These are phyloP conservation scores for Penicillium angulare DNA, from an alignment of 495 filamentous ascomycete genomes.

Conservation along the genomic window DNA sequence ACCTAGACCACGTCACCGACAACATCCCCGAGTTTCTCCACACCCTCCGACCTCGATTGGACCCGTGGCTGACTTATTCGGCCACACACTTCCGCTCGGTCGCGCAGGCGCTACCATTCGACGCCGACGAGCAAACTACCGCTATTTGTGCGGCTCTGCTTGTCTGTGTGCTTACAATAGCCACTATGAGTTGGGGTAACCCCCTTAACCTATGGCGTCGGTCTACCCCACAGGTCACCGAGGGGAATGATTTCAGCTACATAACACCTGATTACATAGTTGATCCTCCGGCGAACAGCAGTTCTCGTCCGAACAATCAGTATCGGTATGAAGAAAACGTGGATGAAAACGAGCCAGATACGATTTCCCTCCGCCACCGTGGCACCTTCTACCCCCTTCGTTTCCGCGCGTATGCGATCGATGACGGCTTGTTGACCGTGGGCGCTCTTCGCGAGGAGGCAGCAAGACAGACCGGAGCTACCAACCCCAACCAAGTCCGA, in stretches of 20 bases:
- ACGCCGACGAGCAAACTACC: conserved; percentile 22
- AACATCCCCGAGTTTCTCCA: conserved; percentile 52
- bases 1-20: conserved; percentile 54
- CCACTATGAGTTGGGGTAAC: conserved; percentile 63
- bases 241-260: conserved; percentile 79
- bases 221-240: conserved; percentile 63
- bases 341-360: conserved; percentile 63
- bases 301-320: conserved; percentile 21
- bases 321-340: conserved; percentile 23
- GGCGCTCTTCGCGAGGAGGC: conserved; percentile 64
- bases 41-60: conserved; percentile 36
- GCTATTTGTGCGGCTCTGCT: conserved; percentile 38
- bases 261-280: conserved; percentile 70
- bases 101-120: conserved; percentile 26
- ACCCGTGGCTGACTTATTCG: conserved; percentile 34
- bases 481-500: conserved; percentile 61
- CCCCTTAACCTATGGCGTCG: conserved; percentile 53
- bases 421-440: conserved; percentile 69
- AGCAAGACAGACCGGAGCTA: conserved; percentile 59
- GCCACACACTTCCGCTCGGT: conserved; percentile 39
- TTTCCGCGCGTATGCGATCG: conserved; percentile 80
- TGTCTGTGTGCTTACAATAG: conserved; percentile 43
- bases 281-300: conserved; percentile 25
- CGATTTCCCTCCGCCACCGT: conserved; percentile 71
- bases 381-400: conserved; percentile 69